These are phyloP conservation scores for Dalechampia spathulata DNA, from an alignment of 441 rosid genomes.

Conservation along the genomic window DNA sequence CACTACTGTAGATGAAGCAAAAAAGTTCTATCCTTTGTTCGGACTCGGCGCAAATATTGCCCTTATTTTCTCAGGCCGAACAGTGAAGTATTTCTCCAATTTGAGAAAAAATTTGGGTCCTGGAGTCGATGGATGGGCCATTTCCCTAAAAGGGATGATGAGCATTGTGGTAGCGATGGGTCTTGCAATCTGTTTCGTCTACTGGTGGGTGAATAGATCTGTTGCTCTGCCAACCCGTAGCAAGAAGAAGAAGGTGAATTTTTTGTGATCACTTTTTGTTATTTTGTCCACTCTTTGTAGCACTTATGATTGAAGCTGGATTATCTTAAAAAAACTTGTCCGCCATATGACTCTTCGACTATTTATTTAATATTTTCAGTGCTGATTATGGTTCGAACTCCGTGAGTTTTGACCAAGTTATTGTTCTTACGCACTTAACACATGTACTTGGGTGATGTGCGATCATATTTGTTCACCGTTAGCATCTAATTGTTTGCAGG, in stretches of 20 bases:
- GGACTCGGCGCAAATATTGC: constrained; percentile 98
- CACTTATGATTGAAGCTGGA: too few relatives aligned
- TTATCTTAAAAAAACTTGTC: too few relatives aligned
- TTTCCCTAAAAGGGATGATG: constrained; percentile 96
- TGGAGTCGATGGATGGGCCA: constrained; percentile 99
- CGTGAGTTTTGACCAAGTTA: too few relatives aligned
- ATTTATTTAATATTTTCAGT: too few relatives aligned
- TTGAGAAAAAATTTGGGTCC: constrained; percentile 85
- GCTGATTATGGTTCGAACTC: too few relatives aligned
- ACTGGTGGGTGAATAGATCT: constrained; percentile 90
- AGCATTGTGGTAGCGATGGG: constrained; percentile 91
- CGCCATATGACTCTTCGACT: too few relatives aligned
- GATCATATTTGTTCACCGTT: background rate
- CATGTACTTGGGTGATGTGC: too few relatives aligned
- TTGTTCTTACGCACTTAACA: too few relatives aligned
- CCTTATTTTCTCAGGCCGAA: constrained; percentile 86
- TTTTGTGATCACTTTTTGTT: too few relatives aligned
- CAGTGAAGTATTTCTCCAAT: constrained; percentile 92
- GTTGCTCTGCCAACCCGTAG: constrained; percentile 88
- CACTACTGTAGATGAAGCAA: constrained; percentile 94
- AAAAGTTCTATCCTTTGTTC: constrained; percentile 86
- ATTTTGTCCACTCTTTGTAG: too few relatives aligned
- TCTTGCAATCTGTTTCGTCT: constrained; percentile 62
- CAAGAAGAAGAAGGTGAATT: constrained; percentile 86
- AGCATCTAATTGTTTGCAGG: constrained; percentile 33